Evolutionary conservation across 2,329 filamentous ascomycete genomes (phyloP).

Genomic region (Hirsutella minnesotensis): DNA sequence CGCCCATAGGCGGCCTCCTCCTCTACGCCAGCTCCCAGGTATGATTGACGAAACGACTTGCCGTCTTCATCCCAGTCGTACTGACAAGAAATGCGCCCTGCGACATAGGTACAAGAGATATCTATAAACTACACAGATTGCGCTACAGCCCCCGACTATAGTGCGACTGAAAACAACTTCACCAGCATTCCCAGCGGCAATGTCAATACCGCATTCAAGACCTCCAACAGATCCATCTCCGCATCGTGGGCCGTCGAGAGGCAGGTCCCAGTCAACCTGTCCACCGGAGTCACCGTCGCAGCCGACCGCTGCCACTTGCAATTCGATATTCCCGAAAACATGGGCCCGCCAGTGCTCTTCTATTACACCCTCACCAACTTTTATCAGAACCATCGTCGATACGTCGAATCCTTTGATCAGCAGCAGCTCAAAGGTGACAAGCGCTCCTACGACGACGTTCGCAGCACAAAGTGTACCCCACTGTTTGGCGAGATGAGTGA

Average conservation of each 20-base stretch:
- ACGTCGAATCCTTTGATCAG: conserved; percentile 79
- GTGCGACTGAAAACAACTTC: conserved; percentile 17
- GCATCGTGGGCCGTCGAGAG: conserved; percentile 31
- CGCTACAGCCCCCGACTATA: conserved; percentile 33
- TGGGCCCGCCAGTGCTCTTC: conserved; percentile 74
- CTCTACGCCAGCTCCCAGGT: conserved; percentile 78
- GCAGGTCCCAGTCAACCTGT: conserved; percentile 27
- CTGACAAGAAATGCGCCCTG: conserved; percentile 4
- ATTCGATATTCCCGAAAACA: conserved; percentile 68
- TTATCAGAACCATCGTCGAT: conserved; percentile 96
- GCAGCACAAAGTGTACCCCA: conserved; percentile 62
- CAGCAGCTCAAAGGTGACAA: conserved; percentile 67
- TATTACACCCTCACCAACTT: conserved; percentile 97
- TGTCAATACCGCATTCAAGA: conserved; percentile 63
- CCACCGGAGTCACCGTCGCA: conserved; percentile 20
- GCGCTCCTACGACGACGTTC: conserved; percentile 48
- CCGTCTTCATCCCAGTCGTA: conserved; percentile 2
- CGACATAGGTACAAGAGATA: conserved; percentile 76
- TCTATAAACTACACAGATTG: conserved; percentile 85
- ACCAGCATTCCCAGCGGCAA: conserved; percentile 41
- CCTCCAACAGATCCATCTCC: conserved; percentile 25
- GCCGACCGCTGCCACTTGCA: conserved; percentile 56
- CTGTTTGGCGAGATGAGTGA: conserved; percentile 38
- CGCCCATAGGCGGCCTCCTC: conserved; percentile 78
- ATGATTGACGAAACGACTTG: conserved; percentile 13